Conservation (phyloP, 1,284 basidiomycete species). For the Apiotrichum porosum region DNA sequence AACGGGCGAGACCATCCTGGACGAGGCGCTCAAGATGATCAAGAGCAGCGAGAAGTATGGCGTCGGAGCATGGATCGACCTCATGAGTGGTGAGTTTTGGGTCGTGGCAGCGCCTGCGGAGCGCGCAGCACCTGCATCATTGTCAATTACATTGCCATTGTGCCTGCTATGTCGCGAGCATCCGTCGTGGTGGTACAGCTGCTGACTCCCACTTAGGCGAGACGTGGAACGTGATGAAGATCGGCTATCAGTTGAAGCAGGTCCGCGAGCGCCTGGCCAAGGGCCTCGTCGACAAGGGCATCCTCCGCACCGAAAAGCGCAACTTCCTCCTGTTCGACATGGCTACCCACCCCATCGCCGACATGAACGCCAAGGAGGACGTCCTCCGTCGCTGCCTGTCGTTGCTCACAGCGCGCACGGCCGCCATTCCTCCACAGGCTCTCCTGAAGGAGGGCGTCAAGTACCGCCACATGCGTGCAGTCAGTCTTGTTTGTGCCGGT, state of each 20-base stretch:
- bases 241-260: conserved; percentile 94
- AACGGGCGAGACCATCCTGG: conserved; percentile 90
- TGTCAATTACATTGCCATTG: too few species aligned
- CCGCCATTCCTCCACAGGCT: conserved; percentile 67
- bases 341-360: conserved; percentile 93
- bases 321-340: conserved; percentile 98
- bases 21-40: conserved; percentile 95
- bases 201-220: conserved; percentile 59
- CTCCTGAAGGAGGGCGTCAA: conserved; percentile 69
- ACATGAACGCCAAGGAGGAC: conserved; percentile 79
- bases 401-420: conserved; percentile 75
- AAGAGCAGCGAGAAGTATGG: conserved; percentile 70
- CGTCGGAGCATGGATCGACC: conserved; percentile 89
- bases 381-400: conserved; percentile 70
- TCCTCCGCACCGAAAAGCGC: conserved; percentile 93
- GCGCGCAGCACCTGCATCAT: neutral
- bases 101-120: neutral
- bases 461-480: conserved; percentile 71
- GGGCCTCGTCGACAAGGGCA: conserved; percentile 92
- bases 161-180: too few species aligned
- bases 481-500: conserved; percentile 76
- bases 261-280: conserved; percentile 95
- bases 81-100: conserved; percentile 69
- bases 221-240: conserved; percentile 99
- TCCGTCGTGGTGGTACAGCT: too few species aligned